Evolutionary conservation across 495 filamentous ascomycete species (phyloP), one percentile per base, ranked within the genome.

Genomic region (Alectoria sarmentosa): DNA sequence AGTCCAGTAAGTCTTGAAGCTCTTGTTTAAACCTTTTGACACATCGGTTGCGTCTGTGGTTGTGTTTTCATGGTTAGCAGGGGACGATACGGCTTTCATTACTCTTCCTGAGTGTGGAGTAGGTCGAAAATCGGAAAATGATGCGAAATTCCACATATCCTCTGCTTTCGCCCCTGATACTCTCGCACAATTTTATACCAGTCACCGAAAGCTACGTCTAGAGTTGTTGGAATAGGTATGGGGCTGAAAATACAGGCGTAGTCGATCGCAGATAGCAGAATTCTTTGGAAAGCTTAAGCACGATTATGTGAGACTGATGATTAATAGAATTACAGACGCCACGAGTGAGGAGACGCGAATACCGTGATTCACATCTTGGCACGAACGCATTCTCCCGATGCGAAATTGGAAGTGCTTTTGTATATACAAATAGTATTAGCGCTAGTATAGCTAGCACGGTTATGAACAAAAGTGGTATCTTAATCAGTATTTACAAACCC

Each of bases 381-480:
- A 30, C 3, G 13, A 4, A 17, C n/a, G n/a, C n/a, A 48, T 2
- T 17, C 30, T 52, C 26, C 23, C 48, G 19, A 17, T 48, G 14
- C 4, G 2, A 28, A 28, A 30, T 3, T 61, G 32, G 41, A 41
- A 36, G 37, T 49, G 23, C 8, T 23, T 41, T 65, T 54, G 15
- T 65, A 59, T 54, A 26, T 68, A 61, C 60, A 61, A 23, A n/a
- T 30, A 10, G 23, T 30, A 63, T 42, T 63, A 63, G 42, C 61
- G 32, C n/a, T 36, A 28, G 9, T 21, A 56, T 17, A 64, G 62
- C 62, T 38, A 58, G 52, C 23, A 34, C 15, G 26, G 41, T 30
- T 65, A 55, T 64, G 26, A 30, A 64, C 42, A 64, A 66, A 46
- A 41, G 55, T 64, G 64, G 68, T 66, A 66, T 69, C 63, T 62